phyloP scores from a whole-genome alignment of 805 yeast species.

The Kazachstania kunashirensis region DNA sequence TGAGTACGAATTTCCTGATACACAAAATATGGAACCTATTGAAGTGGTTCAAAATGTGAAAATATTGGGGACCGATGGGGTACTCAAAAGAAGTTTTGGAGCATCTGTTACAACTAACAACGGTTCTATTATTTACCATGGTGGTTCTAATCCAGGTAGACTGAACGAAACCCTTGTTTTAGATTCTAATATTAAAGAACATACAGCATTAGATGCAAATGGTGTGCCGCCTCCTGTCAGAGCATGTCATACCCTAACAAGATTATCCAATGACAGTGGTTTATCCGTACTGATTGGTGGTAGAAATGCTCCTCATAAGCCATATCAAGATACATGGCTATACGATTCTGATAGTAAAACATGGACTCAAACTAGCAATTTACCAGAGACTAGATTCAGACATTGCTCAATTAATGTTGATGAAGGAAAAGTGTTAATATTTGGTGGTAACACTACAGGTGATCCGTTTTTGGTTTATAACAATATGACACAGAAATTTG shows the following conservation, averaged over 20 bases:
- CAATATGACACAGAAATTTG: conserved; percentile 12
- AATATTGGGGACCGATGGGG: no score
- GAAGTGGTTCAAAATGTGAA: no score
- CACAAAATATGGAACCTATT: no score
- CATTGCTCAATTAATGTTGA: conserved; percentile 35
- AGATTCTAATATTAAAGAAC: conserved; percentile 1
- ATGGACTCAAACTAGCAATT: conserved; percentile 35
- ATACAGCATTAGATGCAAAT: conserved; percentile 5
- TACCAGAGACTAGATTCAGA: conserved; percentile 42
- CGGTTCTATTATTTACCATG: conserved; percentile 23
- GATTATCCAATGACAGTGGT: conserved; percentile 18
- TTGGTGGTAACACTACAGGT: conserved; percentile 38
- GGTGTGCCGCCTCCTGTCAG: conserved; percentile 31
- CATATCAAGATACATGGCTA: conserved; percentile 38
- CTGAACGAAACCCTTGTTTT: conserved; percentile 14
- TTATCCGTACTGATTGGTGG: conserved; percentile 51
- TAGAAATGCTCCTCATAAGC: conserved; percentile 47
- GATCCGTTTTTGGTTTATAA: conserved; percentile 17
- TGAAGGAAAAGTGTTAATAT: conserved; percentile 32
- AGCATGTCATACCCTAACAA: conserved; percentile 48
- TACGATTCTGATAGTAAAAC: conserved; percentile 9
- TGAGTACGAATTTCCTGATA: conserved; percentile 6
- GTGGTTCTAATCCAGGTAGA: conserved; percentile 31
- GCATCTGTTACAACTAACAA: no score
- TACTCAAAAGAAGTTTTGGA: not conserved